These are phyloP conservation scores for Trichoderma atroviride DNA, from an alignment of 2,329 filamentous ascomycete genomes.

Conservation along the genomic window DNA sequence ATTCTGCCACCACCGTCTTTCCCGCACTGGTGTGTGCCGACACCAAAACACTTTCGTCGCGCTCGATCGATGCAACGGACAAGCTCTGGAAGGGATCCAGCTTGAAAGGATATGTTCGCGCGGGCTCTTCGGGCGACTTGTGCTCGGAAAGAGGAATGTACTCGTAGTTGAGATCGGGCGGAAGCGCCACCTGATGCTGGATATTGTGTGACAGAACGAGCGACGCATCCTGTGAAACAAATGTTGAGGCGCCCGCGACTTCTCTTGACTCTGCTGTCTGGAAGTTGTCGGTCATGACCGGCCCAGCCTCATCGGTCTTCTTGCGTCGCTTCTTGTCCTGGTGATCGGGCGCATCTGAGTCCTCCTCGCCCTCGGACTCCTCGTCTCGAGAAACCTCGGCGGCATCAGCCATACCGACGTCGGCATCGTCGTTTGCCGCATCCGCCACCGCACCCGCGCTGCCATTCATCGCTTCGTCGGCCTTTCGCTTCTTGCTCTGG, in stretches of 20 bases:
- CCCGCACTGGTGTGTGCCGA: slow-evolving; percentile 97
- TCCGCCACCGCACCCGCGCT: background rate
- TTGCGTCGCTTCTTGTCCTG: slow-evolving; percentile 65
- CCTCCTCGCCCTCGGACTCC: slow-evolving; percentile 41
- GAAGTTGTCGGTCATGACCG: slow-evolving; percentile 89
- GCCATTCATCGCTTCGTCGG: slow-evolving; percentile 74
- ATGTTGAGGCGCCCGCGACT: slow-evolving; percentile 76
- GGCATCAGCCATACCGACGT: slow-evolving; percentile 47
- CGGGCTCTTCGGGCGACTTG: slow-evolving; percentile 84
- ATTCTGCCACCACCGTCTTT: slow-evolving; percentile 98
- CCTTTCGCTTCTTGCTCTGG: slow-evolving; percentile 82
- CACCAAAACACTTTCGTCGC: slow-evolving; percentile 93
- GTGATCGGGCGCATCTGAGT: slow-evolving; percentile 52
- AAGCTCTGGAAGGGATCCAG: slow-evolving; percentile 97
- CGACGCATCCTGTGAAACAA: slow-evolving; percentile 65
- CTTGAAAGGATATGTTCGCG: slow-evolving; percentile 82
- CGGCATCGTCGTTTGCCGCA: slow-evolving; percentile 29
- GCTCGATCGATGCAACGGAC: slow-evolving; percentile 90
- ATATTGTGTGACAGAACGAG: slow-evolving; percentile 95
- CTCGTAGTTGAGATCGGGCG: slow-evolving; percentile 90
- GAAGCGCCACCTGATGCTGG: slow-evolving; percentile 94
- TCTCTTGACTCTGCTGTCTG: slow-evolving; percentile 94
- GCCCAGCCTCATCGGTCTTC: slow-evolving; percentile 65
- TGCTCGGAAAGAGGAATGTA: slow-evolving; percentile 95
- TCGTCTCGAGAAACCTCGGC: slow-evolving; percentile 45